Base-by-base conservation (phyloP, 1,284 basidiomycete species). In the Rugiboletus extremiorientalis region DNA sequence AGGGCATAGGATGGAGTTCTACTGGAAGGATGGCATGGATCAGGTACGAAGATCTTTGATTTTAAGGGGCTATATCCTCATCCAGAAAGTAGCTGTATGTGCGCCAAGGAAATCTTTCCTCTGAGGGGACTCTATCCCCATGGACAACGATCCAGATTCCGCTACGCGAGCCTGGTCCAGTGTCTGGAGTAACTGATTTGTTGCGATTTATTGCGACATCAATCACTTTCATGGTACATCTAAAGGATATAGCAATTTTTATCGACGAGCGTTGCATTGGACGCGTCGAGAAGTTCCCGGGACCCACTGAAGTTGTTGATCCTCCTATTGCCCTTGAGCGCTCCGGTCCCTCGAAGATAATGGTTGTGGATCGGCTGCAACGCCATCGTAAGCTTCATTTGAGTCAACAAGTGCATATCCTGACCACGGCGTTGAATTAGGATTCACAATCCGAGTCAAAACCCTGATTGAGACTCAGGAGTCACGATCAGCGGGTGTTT, bases 111-210 rank as follows among this genome's bases (percentile, higher is more conserved):
- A 69, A 77, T 41, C 74, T 88, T 14, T 83, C 84, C 20, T 11
- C 6, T 2, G 33, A 33, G 11, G 28, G 4, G 12, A 9, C 14
- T 6, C 5, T 23, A 25, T 9, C 38, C 23, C 25, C 8, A 18
- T 96, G 94, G 92, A 96, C 96, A 6, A 84, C 86, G 0, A 96
- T 99, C 73, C 83, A 91, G 58, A 94, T 98, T 89, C 78, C 80
- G 5, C 81, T 98, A 2, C 84, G 94, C 28, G 90, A 96, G 68
- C 85, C 90, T 2, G 78, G 81, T 1, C 85, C 91, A 0, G 88
- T 96, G 45, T 94, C 95, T 18, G 80, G 83, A 14, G 80, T 86
- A 0, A 88, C 94, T 49, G 92, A 95, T 62, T 88, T 97, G 60
- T 85, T 89, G 25, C 85, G 91, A 31, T 98, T 98, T 73, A 80